These are phyloP conservation scores for Ophiostoma ulmi DNA, from an alignment of 2,329 filamentous ascomycete species.

Conservation along the genomic window DNA sequence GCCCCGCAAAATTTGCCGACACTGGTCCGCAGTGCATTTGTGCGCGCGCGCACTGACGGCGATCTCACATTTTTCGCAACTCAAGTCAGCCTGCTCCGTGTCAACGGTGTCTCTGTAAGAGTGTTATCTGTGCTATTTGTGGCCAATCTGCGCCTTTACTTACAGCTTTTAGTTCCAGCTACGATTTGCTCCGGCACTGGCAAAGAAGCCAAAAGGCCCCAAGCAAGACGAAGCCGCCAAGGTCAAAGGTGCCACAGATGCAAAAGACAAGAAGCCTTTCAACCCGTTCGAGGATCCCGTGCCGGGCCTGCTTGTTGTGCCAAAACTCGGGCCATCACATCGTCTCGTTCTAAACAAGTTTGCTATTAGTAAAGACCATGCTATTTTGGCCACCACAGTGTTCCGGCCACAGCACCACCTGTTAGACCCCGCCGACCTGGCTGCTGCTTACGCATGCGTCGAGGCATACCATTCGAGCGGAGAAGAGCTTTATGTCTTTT, in stretches of 20 bases:
- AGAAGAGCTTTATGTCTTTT: constrained; percentile 57
- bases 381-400: constrained; percentile 62
- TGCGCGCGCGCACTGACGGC: constrained; percentile 43
- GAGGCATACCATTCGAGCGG: constrained; percentile 42
- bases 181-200: constrained; percentile 63
- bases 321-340: constrained; percentile 43
- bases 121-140: background rate
- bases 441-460: constrained; percentile 57
- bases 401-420: constrained; percentile 61
- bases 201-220: constrained; percentile 57
- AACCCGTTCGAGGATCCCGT: constrained; percentile 63
- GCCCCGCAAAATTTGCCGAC: constrained; percentile 46
- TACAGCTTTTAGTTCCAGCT: constrained; percentile 57
- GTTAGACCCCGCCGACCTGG: constrained; percentile 57
- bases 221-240: background rate
- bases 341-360: constrained; percentile 70
- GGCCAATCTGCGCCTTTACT: background rate
- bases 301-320: constrained; percentile 50
- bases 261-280: constrained; percentile 33
- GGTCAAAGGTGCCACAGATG: background rate
- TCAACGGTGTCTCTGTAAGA: constrained; percentile 43
- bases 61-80: constrained; percentile 53
- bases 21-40: constrained; percentile 48
- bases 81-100: constrained; percentile 45
- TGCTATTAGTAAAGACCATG: constrained; percentile 64